These are phyloP conservation scores for Quercus tomentella DNA, from an alignment of 331 rosid species.

Conservation along the genomic window DNA sequence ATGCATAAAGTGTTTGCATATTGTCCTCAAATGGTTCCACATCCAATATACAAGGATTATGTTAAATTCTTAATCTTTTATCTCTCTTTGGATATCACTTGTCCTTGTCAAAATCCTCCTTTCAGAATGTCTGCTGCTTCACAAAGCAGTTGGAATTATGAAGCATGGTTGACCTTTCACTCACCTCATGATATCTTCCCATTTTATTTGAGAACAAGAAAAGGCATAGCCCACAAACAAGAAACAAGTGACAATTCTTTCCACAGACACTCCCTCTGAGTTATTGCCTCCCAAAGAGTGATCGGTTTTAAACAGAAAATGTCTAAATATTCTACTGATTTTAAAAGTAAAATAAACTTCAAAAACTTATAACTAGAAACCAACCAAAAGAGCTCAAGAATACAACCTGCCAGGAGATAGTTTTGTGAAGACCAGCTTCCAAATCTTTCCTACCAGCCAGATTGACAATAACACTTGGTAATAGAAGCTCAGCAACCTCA, in stretches of 20 bases:
- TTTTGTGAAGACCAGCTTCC: conserved; percentile 57
- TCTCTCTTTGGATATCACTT: neutral
- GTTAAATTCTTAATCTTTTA: neutral
- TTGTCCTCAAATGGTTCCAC: neutral
- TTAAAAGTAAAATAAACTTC: neutral
- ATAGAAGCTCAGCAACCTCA: conserved; percentile 85
- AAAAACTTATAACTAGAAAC: neutral
- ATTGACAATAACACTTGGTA: conserved; percentile 74
- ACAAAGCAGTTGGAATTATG: neutral
- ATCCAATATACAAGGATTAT: neutral
- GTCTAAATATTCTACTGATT: neutral
- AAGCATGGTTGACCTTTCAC: neutral
- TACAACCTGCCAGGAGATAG: conserved; percentile 71
- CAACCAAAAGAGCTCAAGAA: conserved; percentile 13
- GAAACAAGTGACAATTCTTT: neutral
- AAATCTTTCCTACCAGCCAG: conserved; percentile 72
- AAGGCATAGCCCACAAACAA: neutral
- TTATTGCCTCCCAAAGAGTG: neutral
- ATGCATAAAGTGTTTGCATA: neutral
- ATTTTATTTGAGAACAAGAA: neutral
- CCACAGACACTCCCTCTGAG: neutral
- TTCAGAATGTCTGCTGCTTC: neutral
- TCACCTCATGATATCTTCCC: neutral
- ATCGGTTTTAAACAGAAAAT: neutral
- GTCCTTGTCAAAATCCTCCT: neutral